Base-by-base conservation (phyloP, 2,329 filamentous ascomycete species). In the Eurotiales sp. region DNA sequence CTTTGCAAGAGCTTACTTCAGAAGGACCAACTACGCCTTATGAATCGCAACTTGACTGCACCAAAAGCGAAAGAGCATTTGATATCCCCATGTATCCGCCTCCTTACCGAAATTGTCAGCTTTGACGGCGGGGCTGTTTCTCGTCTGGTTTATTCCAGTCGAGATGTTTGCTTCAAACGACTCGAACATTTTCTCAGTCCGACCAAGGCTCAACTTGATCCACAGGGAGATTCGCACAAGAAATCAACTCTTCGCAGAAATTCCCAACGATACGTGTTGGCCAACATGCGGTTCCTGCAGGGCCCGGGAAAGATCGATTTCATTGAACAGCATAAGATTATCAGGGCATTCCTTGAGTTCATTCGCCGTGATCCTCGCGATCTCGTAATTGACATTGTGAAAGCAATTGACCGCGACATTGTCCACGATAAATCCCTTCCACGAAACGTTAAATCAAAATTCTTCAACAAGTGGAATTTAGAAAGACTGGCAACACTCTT, bases 91-190 rank as follows among this genome's bases (percentile, higher is more conserved):
- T 91, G 88, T 21, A 73, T 99, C 53, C 84, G 92, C 51, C 74
- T 99, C 46, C 78, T 99, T 54, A 88, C 86, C 46, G 92, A 99
- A 70, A 79, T 91, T n/a, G 82, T 89, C 14, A 84, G 79, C 50
- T 87, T 96, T 57, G 91, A 97, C 68, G 90, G 90, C 14, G 95
- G 93, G 12, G 81, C 83, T 37, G 78, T 90, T 50, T 89, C 91
- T 23, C 85, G 83, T 58, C 79, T 85, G 41, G 78, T 96, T 29
- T 95, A 95, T 66, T 80, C 86, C 47, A 84, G 85, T 27, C 82
- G 90, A 59, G 84, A 89, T 60, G 85, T 83, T 53, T 93, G 89
- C 0, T 86, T 95, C 52, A 86, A 90, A 61, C 85, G 85, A 6
- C 74, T 99, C 2, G 86, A 88, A 5, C 80, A 88, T 47, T 95